Percentiles rank a stretch among this genome's conserved stretches.
phyloP scores from a whole-genome alignment of 192 early-diverging fungal species.

The Ambispora gerdemannii region DNA sequence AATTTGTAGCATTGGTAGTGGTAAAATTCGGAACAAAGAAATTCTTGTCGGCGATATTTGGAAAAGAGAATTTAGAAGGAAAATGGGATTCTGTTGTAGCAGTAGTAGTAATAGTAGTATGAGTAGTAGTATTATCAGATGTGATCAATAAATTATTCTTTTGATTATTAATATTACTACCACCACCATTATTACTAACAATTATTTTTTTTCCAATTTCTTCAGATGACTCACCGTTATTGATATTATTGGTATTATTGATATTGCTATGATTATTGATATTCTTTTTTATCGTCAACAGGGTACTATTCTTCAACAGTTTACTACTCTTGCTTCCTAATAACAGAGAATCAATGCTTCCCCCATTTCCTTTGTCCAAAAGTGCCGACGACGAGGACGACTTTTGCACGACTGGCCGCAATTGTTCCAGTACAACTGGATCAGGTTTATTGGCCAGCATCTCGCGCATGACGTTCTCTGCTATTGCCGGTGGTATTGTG shows the following conservation, averaged over 20 bases:
- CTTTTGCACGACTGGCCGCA: too few species aligned
- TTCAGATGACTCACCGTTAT: constrained; percentile 29
- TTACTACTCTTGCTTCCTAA: neutral
- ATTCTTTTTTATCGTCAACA: too few species aligned
- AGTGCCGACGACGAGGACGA: neutral
- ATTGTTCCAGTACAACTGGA: constrained; percentile 22
- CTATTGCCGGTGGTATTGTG: constrained; percentile 31
- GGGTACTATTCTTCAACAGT: too few species aligned
- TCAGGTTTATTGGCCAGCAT: constrained; percentile 30
- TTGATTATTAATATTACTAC: constrained; percentile 10
- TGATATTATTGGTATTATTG: constrained; percentile 19
- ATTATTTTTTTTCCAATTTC: too few species aligned
- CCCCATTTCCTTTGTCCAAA: constrained; percentile 9
- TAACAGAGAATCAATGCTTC: neutral
- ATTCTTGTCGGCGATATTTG: constrained; percentile 32
- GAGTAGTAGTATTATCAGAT: too few species aligned
- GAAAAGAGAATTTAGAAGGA: constrained; percentile 30
- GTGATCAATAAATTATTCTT: constrained; percentile 28
- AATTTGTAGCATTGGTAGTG: neutral
- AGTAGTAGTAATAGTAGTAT: too few species aligned
- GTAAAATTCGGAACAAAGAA: constrained; percentile 31
- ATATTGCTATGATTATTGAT: too few species aligned
- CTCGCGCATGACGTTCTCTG: constrained; percentile 23
- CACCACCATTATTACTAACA: too few species aligned
- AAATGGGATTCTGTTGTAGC: constrained; percentile 25